A percentile compares a stretch with the other conserved stretches of the same genome.
Conservation (phyloP, 805 yeast species). For the Candida silvatica region DNA sequence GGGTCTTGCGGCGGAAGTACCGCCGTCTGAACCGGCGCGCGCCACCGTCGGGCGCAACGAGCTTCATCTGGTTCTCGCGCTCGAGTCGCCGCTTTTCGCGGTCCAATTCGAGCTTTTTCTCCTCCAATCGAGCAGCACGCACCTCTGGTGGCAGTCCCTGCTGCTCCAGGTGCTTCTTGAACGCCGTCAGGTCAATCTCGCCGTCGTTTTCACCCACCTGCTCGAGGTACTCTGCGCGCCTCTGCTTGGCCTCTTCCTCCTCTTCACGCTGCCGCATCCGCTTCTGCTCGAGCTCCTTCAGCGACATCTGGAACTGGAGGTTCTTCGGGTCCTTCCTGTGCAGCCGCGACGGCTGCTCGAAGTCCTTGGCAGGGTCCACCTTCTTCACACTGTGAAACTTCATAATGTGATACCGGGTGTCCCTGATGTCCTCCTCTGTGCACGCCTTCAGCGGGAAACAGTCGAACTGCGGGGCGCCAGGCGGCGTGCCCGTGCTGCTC, state of each 20-base stretch:
- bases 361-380: conserved; percentile 64
- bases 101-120: conserved; percentile 18
- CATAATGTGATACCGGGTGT: conserved; percentile 70
- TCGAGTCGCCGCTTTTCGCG: conserved; percentile 26
- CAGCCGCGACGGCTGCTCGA: conserved; percentile 75
- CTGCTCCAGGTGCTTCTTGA: conserved; percentile 22
- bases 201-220: conserved; percentile 8
- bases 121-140: conserved; percentile 24
- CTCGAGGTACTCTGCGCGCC: conserved; percentile 26
- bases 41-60: conserved; percentile 89
- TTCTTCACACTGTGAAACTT: conserved; percentile 68
- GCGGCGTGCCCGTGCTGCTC: too few species aligned
- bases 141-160: conserved; percentile 31
- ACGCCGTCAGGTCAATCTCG: conserved; percentile 13
- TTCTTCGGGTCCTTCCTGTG: conserved; percentile 93
- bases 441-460: conserved; percentile 65
- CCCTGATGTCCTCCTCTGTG: conserved; percentile 59
- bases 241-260: conserved; percentile 27
- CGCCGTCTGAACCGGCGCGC: conserved; percentile 59
- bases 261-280: conserved; percentile 38
- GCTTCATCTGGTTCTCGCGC: conserved; percentile 42
- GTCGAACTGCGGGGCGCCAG: conserved; percentile 19
- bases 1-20: conserved; percentile 66
- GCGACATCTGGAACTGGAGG: conserved; percentile 75
- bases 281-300: conserved; percentile 66